A percentile compares a stretch with the other conserved stretches of the same genome.
phyloP scores from a whole-genome alignment of 2,329 filamentous ascomycete species.

The Lasiodiplodia gonubiensis region DNA sequence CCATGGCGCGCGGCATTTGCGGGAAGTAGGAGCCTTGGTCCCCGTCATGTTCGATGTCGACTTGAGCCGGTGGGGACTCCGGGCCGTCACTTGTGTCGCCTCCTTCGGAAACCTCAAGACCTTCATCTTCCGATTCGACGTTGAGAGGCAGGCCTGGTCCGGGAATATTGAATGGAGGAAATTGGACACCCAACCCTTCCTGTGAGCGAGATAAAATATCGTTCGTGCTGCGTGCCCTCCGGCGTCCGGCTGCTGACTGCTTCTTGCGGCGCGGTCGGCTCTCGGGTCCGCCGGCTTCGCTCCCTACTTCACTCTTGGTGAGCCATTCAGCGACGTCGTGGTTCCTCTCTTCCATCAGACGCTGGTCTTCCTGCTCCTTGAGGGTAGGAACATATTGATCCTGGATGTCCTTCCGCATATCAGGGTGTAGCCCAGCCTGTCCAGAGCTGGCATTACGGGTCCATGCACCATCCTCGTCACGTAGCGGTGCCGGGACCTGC shows the following conservation, averaged over 20 bases:
- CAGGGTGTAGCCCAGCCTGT: slow-evolving; percentile 55
- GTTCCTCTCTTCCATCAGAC: slow-evolving; percentile 57
- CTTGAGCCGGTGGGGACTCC: slow-evolving; percentile 43
- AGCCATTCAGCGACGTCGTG: slow-evolving; percentile 61
- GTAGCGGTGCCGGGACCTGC: slow-evolving; percentile 33
- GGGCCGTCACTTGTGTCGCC: slow-evolving; percentile 33
- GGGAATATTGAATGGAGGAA: slow-evolving; percentile 48
- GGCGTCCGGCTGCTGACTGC: slow-evolving; percentile 43
- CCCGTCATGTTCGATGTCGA: slow-evolving; percentile 5
- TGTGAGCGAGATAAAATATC: slow-evolving; percentile 36
- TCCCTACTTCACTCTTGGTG: slow-evolving; percentile 42
- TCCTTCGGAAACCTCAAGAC: slow-evolving; percentile 40
- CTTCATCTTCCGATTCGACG: slow-evolving; percentile 44
- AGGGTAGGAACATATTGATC: slow-evolving; percentile 54
- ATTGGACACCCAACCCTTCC: slow-evolving; percentile 42
- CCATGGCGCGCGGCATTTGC: background rate
- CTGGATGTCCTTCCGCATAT: slow-evolving; percentile 48
- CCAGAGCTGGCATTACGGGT: slow-evolving; percentile 45
- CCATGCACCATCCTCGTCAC: slow-evolving; percentile 56
- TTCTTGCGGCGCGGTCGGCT: slow-evolving; percentile 13
- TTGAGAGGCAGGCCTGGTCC: slow-evolving; percentile 56
- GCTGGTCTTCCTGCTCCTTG: slow-evolving; percentile 56
- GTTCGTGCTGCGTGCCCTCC: slow-evolving; percentile 56
- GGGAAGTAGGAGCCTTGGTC: slow-evolving; percentile 41
- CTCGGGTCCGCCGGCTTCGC: slow-evolving; percentile 9